phyloP scores from a whole-genome alignment of 139 green algal genomes.

The Diplosphaera chodatii region DNA sequence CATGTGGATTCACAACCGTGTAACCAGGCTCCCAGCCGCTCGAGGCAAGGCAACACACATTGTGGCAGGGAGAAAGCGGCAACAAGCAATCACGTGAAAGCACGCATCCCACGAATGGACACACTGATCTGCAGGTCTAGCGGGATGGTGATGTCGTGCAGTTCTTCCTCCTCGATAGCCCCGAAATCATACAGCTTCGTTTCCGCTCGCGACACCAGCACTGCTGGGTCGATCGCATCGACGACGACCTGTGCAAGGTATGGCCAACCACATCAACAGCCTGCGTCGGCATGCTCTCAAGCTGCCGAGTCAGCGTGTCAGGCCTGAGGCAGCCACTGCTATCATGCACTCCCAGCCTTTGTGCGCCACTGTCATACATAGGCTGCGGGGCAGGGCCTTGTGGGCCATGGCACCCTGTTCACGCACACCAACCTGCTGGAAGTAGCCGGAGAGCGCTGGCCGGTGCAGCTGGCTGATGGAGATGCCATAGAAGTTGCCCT shows the following conservation, averaged over 20 bases:
- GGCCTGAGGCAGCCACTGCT: too few relatives aligned
- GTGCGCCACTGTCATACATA: too few relatives aligned
- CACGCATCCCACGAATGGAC: neutral
- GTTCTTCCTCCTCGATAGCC: slow-evolving; percentile 54
- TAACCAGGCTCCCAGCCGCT: too few relatives aligned
- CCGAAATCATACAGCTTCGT: slow-evolving; percentile 74
- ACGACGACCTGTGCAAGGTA: slow-evolving; percentile 73
- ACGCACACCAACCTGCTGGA: slow-evolving; percentile 41
- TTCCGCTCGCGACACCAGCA: slow-evolving; percentile 54
- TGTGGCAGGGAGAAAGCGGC: too few relatives aligned
- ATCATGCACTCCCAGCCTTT: too few relatives aligned
- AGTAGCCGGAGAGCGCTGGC: slow-evolving; percentile 47
- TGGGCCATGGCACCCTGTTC: too few relatives aligned
- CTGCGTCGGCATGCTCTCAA: too few relatives aligned
- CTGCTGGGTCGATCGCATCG: slow-evolving; percentile 78
- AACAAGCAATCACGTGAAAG: too few relatives aligned
- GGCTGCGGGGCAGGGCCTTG: too few relatives aligned
- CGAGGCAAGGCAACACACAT: too few relatives aligned
- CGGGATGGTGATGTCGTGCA: slow-evolving; percentile 78
- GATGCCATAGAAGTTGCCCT: slow-evolving; percentile 80
- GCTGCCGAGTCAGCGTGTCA: too few relatives aligned
- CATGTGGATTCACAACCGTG: too few relatives aligned
- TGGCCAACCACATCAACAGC: neutral
- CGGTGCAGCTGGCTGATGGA: slow-evolving; percentile 71
- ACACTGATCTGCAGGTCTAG: slow-evolving; percentile 38